A percentile compares a stretch with the other conserved stretches of the same genome.
These are phyloP conservation scores for Candida germanica DNA, from an alignment of 805 yeast species.

Conservation along the genomic window DNA sequence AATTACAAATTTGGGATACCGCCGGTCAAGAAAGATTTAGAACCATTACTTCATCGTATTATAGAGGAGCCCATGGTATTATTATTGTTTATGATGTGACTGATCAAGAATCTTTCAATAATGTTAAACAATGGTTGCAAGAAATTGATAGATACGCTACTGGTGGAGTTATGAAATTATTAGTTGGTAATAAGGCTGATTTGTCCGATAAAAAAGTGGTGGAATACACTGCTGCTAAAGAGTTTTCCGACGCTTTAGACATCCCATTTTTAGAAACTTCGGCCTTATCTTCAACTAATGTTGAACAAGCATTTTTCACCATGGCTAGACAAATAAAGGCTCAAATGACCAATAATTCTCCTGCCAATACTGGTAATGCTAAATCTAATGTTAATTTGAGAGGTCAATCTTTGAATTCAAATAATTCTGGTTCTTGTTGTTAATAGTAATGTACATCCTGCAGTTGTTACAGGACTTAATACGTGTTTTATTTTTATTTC, in stretches of 20 bases:
- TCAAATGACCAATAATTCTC: constrained; percentile 64
- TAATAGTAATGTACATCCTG: constrained; percentile 16
- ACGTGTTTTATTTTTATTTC: too few species aligned
- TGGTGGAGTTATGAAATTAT: constrained; percentile 91
- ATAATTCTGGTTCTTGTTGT: constrained; percentile 40
- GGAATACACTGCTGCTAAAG: constrained; percentile 93
- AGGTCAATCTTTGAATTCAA: constrained; percentile 55
- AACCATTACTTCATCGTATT: constrained; percentile 94
- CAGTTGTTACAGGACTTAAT: too few species aligned
- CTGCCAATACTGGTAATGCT: constrained; percentile 40
- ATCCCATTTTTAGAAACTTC: constrained; percentile 96
- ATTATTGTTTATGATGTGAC: constrained; percentile 97
- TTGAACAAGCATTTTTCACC: constrained; percentile 96
- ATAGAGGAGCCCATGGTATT: constrained; percentile 98
- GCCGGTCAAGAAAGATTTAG: constrained; percentile 99
- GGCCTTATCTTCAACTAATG: constrained; percentile 92
- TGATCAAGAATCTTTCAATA: constrained; percentile 93
- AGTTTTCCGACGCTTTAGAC: constrained; percentile 92
- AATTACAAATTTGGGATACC: constrained; percentile 98
- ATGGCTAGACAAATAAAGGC: constrained; percentile 99
- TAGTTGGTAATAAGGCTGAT: constrained; percentile 97
- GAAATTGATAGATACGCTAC: constrained; percentile 98
- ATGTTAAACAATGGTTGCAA: constrained; percentile 97
- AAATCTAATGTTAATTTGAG: constrained; percentile 70
- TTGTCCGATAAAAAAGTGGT: constrained; percentile 91